Base-by-base conservation (phyloP, 768 basidiomycete species). In the Podaxis sp. region DNA sequence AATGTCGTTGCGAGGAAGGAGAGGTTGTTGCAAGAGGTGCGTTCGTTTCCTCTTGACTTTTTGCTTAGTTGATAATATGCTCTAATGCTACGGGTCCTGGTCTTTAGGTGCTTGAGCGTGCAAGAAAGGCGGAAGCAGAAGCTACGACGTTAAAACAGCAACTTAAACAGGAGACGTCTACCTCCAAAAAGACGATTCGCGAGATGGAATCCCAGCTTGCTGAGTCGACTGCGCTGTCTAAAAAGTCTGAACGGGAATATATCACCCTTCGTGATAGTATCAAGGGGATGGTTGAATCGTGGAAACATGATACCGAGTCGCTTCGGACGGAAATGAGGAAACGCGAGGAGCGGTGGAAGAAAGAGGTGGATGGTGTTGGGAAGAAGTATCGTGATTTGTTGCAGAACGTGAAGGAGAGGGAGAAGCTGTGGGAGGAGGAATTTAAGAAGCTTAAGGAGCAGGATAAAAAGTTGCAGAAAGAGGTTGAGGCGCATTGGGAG, bases 1-100 rank as follows among this genome's bases (percentile, higher is more conserved):
- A 92, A 93, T 65, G 93, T 94, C 17, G 90, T 96, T 24, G 85
- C 91, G 29, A 80, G 94, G 63, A 95, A 95, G 72, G 94, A 96
- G 75, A 80, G 94, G 65, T 68, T 94, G 59, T 74, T 94, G 64
- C 94, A 95, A 75, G 94, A 96, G 80, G 90, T 91, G 65, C 61
- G 78, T 7, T 19, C 2, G 41, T n/a, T 68, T 9, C 24, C 22
- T 22, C n/a, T 51, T 56, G 2, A 17, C 27, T 25, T 17, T 47
- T 51, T 8, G 24, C 29, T 24, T 52, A 7, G 25, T 17, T 36
- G 13, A 27, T 2, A 13, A 51, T 25, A 1, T 6, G 43, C 43
- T 43, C 15, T 36, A 61, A 64, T 59, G 54, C 51, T 62, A 24
- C 36, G 4, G 24, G 33, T 24, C 38, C 64, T 50, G 8, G 22